Conservation (phyloP, 129 eudicot species). For the Flaveria robusta region DNA sequence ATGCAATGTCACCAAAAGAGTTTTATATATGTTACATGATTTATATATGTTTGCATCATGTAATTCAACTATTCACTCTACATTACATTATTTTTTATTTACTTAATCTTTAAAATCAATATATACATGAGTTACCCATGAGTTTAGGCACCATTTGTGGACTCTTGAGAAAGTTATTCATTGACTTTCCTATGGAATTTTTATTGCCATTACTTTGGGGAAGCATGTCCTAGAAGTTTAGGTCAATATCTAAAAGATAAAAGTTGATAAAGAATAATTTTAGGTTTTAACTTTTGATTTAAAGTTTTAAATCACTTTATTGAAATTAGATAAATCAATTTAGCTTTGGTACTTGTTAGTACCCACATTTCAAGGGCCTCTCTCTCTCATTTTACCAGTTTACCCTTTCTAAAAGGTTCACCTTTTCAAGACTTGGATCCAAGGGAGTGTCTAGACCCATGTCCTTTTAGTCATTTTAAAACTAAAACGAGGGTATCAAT, state of each 20-base stretch:
- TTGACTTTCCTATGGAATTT: conserved; percentile 6
- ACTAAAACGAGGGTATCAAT: conserved; percentile 2
- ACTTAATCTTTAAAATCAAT: not conserved
- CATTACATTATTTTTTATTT: too few relatives aligned
- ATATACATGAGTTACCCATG: not conserved
- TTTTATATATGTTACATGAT: too few relatives aligned
- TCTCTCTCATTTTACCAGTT: conserved; percentile 24
- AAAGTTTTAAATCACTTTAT: conserved; percentile 22
- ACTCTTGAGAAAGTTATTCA: conserved; percentile 1
- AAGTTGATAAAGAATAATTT: not conserved
- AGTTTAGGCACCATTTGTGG: conserved; percentile 7
- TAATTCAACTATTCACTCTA: too few relatives aligned
- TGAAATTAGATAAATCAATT: conserved; percentile 31
- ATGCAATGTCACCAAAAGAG: too few relatives aligned
- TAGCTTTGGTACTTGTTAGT: conserved; percentile 42
- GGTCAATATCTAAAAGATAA: conserved; percentile 10
- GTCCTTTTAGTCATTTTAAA: conserved; percentile 30
- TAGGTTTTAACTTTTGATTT: not conserved
- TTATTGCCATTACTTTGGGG: not conserved
- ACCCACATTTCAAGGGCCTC: conserved; percentile 37
- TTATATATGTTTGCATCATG: too few relatives aligned
- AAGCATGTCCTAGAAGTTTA: not conserved
- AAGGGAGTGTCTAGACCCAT: conserved; percentile 30
- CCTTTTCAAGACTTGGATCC: conserved; percentile 47
- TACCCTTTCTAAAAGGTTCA: conserved; percentile 41